Conservation (phyloP, 2,329 filamentous ascomycete species). For the Cercospora zeae-maydis region DNA sequence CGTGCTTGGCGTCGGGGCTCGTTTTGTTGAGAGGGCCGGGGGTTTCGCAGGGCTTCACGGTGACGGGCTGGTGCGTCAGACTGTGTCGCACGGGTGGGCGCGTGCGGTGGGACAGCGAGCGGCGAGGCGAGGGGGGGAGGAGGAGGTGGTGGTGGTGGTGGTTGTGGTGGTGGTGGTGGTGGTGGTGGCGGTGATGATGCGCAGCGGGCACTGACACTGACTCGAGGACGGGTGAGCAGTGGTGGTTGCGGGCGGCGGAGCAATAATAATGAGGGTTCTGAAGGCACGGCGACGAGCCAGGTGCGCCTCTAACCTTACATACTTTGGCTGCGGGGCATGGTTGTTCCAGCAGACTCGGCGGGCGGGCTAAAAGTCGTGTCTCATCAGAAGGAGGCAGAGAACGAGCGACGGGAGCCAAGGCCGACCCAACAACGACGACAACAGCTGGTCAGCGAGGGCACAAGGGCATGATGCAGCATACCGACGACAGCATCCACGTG, state of each 20-base stretch:
- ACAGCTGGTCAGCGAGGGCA: not conserved
- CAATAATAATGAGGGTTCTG: not conserved
- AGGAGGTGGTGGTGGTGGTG: not conserved
- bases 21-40: constrained; percentile 16
- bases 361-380: not conserved
- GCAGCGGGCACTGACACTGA: not conserved
- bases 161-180: not conserved
- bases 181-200: not conserved
- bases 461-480: not conserved
- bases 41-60: not conserved
- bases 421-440: not conserved
- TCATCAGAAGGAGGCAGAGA: too few relatives aligned
- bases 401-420: too few relatives aligned
- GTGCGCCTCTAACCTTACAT: not conserved
- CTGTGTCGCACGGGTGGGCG: not conserved
- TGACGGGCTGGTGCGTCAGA: not conserved
- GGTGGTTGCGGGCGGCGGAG: not conserved
- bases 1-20: constrained; percentile 5
- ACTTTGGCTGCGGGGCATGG: not conserved
- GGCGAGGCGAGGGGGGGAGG: not conserved
- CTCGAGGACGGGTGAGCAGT: not conserved
- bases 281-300: not conserved
- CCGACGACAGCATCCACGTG: not conserved
- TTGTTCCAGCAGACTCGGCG: not conserved
- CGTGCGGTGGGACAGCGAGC: not conserved